Base-by-base conservation (phyloP, 768 basidiomycete genomes). In the Auriscalpium vulgare region DNA sequence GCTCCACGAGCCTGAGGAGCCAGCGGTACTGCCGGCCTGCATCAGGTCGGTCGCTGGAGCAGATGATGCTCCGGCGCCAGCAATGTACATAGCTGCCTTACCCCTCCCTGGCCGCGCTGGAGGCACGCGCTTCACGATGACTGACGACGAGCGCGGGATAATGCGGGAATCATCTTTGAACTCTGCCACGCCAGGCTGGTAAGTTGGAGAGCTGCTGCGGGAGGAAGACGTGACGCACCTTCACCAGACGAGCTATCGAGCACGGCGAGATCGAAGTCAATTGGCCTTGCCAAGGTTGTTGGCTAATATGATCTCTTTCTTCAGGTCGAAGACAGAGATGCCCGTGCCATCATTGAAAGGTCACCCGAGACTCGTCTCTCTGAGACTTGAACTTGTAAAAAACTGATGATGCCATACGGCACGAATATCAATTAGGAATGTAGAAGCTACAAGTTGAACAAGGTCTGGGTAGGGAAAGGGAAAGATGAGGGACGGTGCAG, bases 281-380 rank as follows among this genome's bases (percentile, higher is more conserved):
- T 88, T 92, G 56, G 91, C 93, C 78, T 93, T 95, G 75, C 87
- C 88, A 74, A 99, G 84, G 69, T 88, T 93, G 69, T 97, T 97
- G 69, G 89, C 89, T 66, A 95, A 76, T 66, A 99, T 95, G 68
- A 99, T 91, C 74, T 98, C 97, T 78, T 87, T 91, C 77, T 99
- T 99, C 72, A 99, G 78, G 74, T 99, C 97, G 78, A 97, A 98
- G 64, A 98, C 93, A 67, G 94, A 94, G n/a, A n/a, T n/a, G n/a
- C 93, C 92, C 63, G 95, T 97, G 67, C 97, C 97, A 69, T 99
- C 95, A n/a, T n/a, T n/a, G n/a, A 77, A 99, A 97, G 53, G 91
- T 87, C 71, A 99, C 85, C 68, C 93, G 79, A 56, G 93, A 94
- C 73, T 98, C 95, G 75, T 90, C 86, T 76, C 81, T 91, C 70